Base-by-base conservation (phyloP, 768 basidiomycete genomes). In the Serendipita sp. region DNA sequence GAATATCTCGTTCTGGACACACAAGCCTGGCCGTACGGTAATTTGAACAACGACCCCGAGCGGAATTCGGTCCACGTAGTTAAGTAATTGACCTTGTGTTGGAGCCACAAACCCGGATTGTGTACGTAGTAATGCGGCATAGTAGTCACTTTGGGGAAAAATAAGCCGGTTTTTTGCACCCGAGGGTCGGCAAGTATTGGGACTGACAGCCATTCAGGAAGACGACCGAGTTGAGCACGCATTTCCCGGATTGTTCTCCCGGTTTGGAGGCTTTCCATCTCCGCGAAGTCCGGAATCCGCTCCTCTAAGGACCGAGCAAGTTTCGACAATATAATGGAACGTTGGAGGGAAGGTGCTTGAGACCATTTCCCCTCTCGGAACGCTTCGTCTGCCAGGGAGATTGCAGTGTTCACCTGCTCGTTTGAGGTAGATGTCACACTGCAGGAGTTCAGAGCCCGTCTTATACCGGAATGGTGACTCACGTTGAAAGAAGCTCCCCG, bases 41-140 rank as follows among this genome's bases (percentile, higher is more conserved):
- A 93, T 87, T 70, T 92, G 89, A 0, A 85, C 90, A 42, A 90
- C 88, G n/a, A 91, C 90, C 11, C 90, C 90, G 0, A 93, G 78
- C 0, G 90, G 89, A 11, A 89, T 76, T 14, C 90, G 79, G 56
- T 82, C 79, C 3, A 92, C 84, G 70, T 88, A 85, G 68, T 91
- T 92, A 38, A 91, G 73, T 42, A 92, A 71, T 61, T 80, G 82
- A 0, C 90, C 90, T 67, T 89, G 85, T 0, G 87, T 88, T 2
- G 89, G 90, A 14, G 86, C 82, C 17, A 90, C 77, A 65, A 82
- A 84, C 16, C 71, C 75, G 3, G 74, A 78, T 69, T 84, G 82
- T 1, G 88, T 91, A 51, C 89, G 75, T 45, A 90, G 69, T 2
- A 91, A 70, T 0, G 88, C 85, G 26, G 85, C 80, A 66, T 82